A percentile compares a stretch with the other conserved stretches of the same genome.
Conservation (phyloP, 495 filamentous ascomycete genomes). For the Evansstolkia leycettana region DNA sequence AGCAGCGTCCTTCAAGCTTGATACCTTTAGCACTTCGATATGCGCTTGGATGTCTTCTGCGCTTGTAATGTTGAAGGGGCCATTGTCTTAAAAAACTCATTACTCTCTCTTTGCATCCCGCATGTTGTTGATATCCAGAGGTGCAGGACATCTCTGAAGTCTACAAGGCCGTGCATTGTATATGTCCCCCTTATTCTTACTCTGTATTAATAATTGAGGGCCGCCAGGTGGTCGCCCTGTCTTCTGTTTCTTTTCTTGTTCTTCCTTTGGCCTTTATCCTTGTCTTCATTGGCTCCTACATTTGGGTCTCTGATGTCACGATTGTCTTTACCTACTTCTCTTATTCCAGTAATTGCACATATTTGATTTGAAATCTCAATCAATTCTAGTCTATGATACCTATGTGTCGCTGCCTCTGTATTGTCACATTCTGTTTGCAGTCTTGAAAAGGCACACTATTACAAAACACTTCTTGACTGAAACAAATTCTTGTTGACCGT, state of each 20-base stretch:
- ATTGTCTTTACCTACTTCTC: neutral
- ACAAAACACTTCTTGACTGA: too few relatives aligned
- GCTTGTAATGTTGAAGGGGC: too few relatives aligned
- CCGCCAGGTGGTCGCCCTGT: slow-evolving; percentile 1
- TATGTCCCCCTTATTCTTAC: slow-evolving; percentile 3
- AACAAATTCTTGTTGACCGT: too few relatives aligned
- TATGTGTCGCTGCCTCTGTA: too few relatives aligned
- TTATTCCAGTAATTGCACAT: neutral
- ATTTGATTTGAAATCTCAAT: neutral
- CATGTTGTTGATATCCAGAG: slow-evolving; percentile 10
- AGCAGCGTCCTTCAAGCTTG: slow-evolving; percentile 26
- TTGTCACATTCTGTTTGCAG: neutral
- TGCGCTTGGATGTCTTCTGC: too few relatives aligned
- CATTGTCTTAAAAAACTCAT: neutral
- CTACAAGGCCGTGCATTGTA: slow-evolving; percentile 8
- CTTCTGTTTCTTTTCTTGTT: slow-evolving; percentile 4
- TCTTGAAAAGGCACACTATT: too few relatives aligned
- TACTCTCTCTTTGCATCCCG: slow-evolving; percentile 1
- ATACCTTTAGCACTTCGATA: too few relatives aligned
- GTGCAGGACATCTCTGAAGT: slow-evolving; percentile 24
- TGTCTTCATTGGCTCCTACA: too few relatives aligned
- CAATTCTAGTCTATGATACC: neutral
- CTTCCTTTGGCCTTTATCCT: too few relatives aligned
- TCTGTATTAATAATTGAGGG: slow-evolving; percentile 14
- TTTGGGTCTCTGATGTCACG: neutral